Conservation (phyloP, 306 rosid species). For the Pueraria montana region DNA sequence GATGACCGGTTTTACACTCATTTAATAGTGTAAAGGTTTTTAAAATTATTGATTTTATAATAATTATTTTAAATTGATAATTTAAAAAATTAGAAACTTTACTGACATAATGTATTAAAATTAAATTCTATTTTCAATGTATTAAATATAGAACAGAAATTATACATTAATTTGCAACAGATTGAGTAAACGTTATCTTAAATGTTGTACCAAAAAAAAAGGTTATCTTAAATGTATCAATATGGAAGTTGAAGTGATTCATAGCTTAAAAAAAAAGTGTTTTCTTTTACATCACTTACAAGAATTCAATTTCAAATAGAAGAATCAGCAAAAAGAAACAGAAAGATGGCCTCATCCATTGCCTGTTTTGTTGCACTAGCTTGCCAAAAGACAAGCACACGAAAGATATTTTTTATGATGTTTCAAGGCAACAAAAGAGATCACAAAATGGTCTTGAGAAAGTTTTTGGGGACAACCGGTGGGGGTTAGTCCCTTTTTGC, state of each 20-base stretch:
- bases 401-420: constrained; percentile 11
- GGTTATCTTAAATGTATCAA: not conserved
- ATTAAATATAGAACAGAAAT: not conserved
- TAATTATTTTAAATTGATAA: not conserved
- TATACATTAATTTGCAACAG: not conserved
- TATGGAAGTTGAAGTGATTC: not conserved
- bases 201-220: too few species aligned
- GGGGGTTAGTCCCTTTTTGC: not conserved
- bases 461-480: not conserved
- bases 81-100: not conserved
- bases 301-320: not conserved
- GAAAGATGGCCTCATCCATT: not conserved
- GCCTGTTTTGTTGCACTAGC: not conserved
- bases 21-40: not conserved
- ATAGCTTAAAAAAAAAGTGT: not conserved
- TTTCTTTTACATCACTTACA: not conserved
- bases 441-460: not conserved
- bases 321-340: not conserved
- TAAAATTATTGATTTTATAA: not conserved
- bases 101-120: not conserved
- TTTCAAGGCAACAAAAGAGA: not conserved
- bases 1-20: not conserved
- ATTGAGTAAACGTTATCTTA: not conserved
- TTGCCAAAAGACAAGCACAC: constrained; percentile 10
- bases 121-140: not conserved